Evolutionary conservation across 768 basidiomycete species (phyloP).

Genomic region (Lactifluus hygrophoroides): DNA sequence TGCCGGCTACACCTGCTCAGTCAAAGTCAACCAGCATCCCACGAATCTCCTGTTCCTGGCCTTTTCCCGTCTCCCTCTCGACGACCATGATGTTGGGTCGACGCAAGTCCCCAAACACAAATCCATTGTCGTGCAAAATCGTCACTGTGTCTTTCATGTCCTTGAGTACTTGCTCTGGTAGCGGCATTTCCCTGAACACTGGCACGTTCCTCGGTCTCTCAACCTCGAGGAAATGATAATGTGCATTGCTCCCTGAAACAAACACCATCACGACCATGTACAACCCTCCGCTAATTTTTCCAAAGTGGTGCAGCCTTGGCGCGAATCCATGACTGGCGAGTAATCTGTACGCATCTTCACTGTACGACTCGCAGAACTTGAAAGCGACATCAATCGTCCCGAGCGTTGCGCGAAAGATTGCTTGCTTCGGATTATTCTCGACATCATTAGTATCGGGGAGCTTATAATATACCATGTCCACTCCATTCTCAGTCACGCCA

Average conservation of each 20-base stretch:
- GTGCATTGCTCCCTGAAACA: not conserved
- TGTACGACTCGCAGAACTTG: not conserved
- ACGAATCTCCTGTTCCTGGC: not conserved
- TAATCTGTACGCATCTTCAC: not conserved
- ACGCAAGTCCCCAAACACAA: not conserved
- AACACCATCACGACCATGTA: not conserved
- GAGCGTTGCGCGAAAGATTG: not conserved
- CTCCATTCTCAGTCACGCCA: not conserved
- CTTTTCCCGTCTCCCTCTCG: not conserved
- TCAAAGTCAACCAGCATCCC: not conserved
- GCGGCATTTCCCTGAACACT: not conserved
- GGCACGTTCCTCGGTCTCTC: not conserved
- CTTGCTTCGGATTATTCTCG: not conserved
- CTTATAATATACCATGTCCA: not conserved
- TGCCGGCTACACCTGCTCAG: not conserved
- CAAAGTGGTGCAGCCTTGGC: not conserved
- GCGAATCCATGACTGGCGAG: not conserved
- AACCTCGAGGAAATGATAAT: not conserved
- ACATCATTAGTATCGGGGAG: not conserved
- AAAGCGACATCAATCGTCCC: not conserved
- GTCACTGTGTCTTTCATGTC: not conserved
- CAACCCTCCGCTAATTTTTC: not conserved
- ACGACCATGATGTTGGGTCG: not conserved
- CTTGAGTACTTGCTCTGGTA: not conserved
- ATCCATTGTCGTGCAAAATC: not conserved